Evolutionary conservation across 495 filamentous ascomycete species (phyloP).

Genomic region (Glarea lozoyensis): DNA sequence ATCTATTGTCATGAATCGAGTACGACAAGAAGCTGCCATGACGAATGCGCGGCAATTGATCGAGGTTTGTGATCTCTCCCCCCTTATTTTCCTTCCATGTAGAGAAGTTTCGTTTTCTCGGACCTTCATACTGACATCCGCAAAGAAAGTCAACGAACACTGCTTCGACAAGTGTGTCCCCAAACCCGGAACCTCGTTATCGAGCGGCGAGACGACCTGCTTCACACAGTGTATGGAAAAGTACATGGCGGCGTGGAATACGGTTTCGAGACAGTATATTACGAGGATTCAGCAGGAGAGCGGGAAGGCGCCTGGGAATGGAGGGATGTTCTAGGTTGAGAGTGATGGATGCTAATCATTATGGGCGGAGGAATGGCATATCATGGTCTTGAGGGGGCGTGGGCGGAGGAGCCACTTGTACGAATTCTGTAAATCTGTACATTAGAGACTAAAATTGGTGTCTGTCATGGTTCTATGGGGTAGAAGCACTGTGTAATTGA

Average conservation of each 20-base stretch:
- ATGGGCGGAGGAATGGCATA: too few species aligned
- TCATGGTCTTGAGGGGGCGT: too few species aligned
- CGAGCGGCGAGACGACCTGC: constrained; percentile 65
- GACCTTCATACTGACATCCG: neutral
- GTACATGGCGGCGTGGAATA: constrained; percentile 92
- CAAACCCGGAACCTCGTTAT: constrained; percentile 70
- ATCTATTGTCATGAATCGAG: constrained; percentile 59
- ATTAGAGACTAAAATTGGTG: too few species aligned
- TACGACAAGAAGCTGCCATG: constrained; percentile 65
- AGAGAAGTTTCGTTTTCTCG: too few species aligned
- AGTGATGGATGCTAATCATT: too few species aligned
- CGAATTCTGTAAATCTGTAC: too few species aligned
- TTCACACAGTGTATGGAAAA: constrained; percentile 91
- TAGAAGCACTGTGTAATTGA: too few species aligned
- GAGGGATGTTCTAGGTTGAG: constrained; percentile 18
- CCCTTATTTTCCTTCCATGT: neutral
- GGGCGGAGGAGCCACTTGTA: too few species aligned
- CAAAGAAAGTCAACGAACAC: constrained; percentile 89
- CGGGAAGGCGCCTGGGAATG: constrained; percentile 11
- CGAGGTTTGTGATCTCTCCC: constrained; percentile 41
- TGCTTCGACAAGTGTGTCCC: constrained; percentile 93
- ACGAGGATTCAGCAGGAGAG: constrained; percentile 50
- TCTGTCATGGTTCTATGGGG: too few species aligned
- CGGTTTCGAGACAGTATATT: constrained; percentile 68
- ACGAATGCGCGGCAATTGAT: constrained; percentile 67